Percentiles rank a stretch among this genome's conserved stretches.
These are phyloP conservation scores for Cercospora citrullina DNA, from an alignment of 2,329 filamentous ascomycete genomes.

Conservation along the genomic window DNA sequence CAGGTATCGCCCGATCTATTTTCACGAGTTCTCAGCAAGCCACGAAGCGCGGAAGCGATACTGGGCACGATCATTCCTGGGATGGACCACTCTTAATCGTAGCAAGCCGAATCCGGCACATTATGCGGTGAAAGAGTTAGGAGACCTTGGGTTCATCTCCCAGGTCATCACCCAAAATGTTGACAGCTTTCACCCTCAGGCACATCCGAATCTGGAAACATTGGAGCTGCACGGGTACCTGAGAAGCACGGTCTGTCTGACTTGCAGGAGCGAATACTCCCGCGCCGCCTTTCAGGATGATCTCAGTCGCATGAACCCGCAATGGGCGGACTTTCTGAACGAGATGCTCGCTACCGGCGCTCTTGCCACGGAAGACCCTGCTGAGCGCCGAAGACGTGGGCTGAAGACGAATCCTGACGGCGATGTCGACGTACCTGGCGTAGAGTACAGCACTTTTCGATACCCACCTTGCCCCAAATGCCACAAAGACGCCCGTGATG, in stretches of 20 bases:
- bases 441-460: constrained; percentile 84
- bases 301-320: constrained; percentile 76
- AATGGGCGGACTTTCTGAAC: constrained; percentile 75
- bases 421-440: constrained; percentile 84
- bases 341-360: constrained; percentile 73
- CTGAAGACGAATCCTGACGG: constrained; percentile 90
- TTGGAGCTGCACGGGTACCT: constrained; percentile 92
- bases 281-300: constrained; percentile 74
- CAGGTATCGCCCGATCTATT: constrained; percentile 83
- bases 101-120: constrained; percentile 81
- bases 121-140: constrained; percentile 71
- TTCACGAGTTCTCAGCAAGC: constrained; percentile 77
- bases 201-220: constrained; percentile 73
- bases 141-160: constrained; percentile 68
- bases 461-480: constrained; percentile 89
- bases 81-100: constrained; percentile 79
- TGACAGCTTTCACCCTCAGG: constrained; percentile 82
- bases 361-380: constrained; percentile 73
- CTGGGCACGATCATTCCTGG: constrained; percentile 92
- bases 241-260: constrained; percentile 75
- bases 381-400: constrained; percentile 65
- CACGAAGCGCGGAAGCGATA: constrained; percentile 90
- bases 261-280: constrained; percentile 70
- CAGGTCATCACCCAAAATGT: constrained; percentile 94
- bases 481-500: constrained; percentile 59